Evolutionary conservation across 257 asterid species (phyloP).

Genomic region (Fraxinus cuspidata): DNA sequence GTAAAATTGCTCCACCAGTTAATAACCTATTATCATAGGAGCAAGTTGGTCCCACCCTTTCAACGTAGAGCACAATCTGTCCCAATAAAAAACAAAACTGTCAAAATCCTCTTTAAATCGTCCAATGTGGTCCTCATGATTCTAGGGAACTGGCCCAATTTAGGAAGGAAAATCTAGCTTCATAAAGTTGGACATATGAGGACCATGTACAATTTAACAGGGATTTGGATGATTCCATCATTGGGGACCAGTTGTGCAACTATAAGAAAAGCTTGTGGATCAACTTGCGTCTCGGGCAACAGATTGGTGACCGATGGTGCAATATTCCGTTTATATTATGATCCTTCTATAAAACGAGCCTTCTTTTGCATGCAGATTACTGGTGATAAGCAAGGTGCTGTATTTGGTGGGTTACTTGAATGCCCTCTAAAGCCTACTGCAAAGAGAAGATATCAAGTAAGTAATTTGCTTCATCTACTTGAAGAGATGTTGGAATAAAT

Average conservation of each 20-base stretch:
- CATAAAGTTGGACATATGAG: not conserved
- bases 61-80: too few species aligned
- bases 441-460: slow-evolving; percentile 86
- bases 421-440: slow-evolving; percentile 82
- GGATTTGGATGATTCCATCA: too few species aligned
- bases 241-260: too few species aligned
- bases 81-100: not conserved
- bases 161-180: not conserved
- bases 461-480: slow-evolving; percentile 21
- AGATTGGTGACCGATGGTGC: not conserved
- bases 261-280: not conserved
- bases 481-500: not conserved
- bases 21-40: not conserved
- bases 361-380: slow-evolving; percentile 58
- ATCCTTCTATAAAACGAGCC: not conserved
- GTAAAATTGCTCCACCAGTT: not conserved
- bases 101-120: not conserved
- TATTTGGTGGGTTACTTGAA: slow-evolving; percentile 94
- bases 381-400: slow-evolving; percentile 90
- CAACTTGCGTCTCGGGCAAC: not conserved
- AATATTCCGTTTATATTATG: not conserved
- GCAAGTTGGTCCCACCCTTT: not conserved
- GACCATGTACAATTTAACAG: not conserved
- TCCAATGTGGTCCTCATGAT: not conserved
- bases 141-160: not conserved